Conservation (phyloP, 108 stramenopile genomes). For the Cyclotella atomus region DNA sequence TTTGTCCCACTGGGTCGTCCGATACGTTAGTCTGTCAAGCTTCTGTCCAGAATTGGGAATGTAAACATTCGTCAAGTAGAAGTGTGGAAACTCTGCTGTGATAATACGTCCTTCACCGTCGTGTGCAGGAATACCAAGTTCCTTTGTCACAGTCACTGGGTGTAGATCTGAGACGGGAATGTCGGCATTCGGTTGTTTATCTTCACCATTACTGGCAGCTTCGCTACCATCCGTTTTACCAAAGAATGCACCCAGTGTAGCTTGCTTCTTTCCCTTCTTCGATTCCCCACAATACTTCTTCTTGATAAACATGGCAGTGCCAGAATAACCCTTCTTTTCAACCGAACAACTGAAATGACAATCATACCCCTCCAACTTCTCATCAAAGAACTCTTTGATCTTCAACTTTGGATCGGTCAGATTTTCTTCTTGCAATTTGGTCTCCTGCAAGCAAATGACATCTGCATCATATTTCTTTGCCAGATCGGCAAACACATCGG, state of each 20-base stretch:
- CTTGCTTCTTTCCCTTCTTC: slow-evolving; percentile 69
- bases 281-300: slow-evolving; percentile 11
- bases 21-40: slow-evolving; percentile 91
- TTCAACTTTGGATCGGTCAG: slow-evolving; percentile 81
- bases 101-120: slow-evolving; percentile 94
- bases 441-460: slow-evolving; percentile 92
- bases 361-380: slow-evolving; percentile 81
- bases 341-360: slow-evolving; percentile 87
- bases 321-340: slow-evolving; percentile 97
- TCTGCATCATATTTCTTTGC: slow-evolving; percentile 69
- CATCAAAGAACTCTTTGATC: slow-evolving; percentile 59
- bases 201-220: slow-evolving; percentile 21
- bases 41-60: slow-evolving; percentile 98
- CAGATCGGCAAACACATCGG: slow-evolving; percentile 64
- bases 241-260: slow-evolving; percentile 80
- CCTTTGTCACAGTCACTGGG: slow-evolving; percentile 54
- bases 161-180: slow-evolving; percentile 47
- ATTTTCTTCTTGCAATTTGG: slow-evolving; percentile 88
- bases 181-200: slow-evolving; percentile 26
- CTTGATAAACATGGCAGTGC: slow-evolving; percentile 91
- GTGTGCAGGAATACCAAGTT: slow-evolving; percentile 71
- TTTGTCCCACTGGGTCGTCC: slow-evolving; percentile 94
- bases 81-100: slow-evolving; percentile 87
- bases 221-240: background rate
- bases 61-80: slow-evolving; percentile 90